Conservation (phyloP, 1,139 yeast species). For the Blastobotrys arbuscula region DNA sequence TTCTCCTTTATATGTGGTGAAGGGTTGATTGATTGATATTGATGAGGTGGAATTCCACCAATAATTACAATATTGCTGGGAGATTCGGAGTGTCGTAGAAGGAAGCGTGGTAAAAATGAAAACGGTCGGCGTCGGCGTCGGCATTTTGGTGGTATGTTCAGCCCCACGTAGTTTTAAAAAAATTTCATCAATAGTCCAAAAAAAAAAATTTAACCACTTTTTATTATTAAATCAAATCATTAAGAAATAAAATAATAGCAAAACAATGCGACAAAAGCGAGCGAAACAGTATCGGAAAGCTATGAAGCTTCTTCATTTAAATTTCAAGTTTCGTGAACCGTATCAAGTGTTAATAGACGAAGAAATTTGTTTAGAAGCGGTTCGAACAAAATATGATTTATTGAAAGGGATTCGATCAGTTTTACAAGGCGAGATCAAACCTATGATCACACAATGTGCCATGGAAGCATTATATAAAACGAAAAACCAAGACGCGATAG, state of each 20-base stretch:
- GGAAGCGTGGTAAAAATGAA: not conserved
- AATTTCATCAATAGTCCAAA: not conserved
- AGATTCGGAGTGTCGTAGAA: too few relatives aligned
- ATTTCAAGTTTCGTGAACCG: conserved; percentile 91
- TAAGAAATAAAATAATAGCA: not conserved
- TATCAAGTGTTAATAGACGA: conserved; percentile 83
- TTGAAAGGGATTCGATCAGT: conserved; percentile 75
- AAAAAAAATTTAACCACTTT: not conserved
- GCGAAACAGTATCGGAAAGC: conserved; percentile 93
- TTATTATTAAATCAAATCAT: not conserved
- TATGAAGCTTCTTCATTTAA: conserved; percentile 73
- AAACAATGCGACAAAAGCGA: conserved; percentile 84
- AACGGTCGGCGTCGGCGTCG: not conserved
- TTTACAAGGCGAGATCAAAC: conserved; percentile 78
- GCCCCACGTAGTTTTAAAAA: not conserved
- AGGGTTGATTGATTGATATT: not conserved
- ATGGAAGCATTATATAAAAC: conserved; percentile 76
- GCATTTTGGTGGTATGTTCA: not conserved
- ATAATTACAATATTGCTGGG: too few relatives aligned
- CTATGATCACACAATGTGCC: conserved; percentile 96
- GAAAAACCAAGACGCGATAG: conserved; percentile 68
- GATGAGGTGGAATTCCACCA: too few relatives aligned
- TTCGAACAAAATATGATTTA: conserved; percentile 63
- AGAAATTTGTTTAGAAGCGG: conserved; percentile 61
- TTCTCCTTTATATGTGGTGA: not conserved